Base-by-base conservation (phyloP, 2,329 filamentous ascomycete genomes). In the Penicillium polonicum region DNA sequence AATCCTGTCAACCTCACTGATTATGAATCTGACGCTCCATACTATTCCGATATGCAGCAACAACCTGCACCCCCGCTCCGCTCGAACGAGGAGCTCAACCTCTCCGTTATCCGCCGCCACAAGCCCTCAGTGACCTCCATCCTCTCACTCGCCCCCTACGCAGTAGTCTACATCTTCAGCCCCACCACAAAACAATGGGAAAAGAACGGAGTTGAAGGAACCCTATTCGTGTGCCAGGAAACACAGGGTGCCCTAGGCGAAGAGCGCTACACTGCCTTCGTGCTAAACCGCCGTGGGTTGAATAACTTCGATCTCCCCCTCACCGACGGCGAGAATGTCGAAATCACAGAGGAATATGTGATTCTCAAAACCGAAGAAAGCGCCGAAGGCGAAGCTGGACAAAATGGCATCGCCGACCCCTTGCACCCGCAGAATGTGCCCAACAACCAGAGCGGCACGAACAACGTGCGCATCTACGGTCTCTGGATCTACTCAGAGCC, bases 11-110 rank as follows among this genome's bases (percentile, higher is more conserved):
- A 72, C 55, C 63, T 69, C 55, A 76, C 75, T 19, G 86, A 89
- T 74, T 88, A 89, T 76, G 86, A 89, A 67, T 88, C 86, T 60
- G 87, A 89, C 71, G 82, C 81, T 21, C 80, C 79, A 63, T 82
- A 84, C 58, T 60, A 72, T 54, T 76, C 75, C 57, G 75, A 77
- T 59, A 68, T 68, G 35, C 66, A 67, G 21, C 67, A 70, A 48
- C 61, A 61, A 17, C 72, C 74, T 29, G 79, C 80, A 42, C 79
- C 80, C 53, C 73, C 78, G 36, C 63, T 68, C 7, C 87, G 90
- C 63, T 88, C 88, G 61, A 94, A 92, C 74, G 89, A 88, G 55
- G 88, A 95, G 65, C 87, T 97, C 70, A 97, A 97, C 79, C 82
- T 96, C 64, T 82, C 85, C 48, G 93, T 97, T 39, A 82, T 97